phyloP scores from a whole-genome alignment of 1,284 basidiomycete species.

The Exsudoporus floridanus region DNA sequence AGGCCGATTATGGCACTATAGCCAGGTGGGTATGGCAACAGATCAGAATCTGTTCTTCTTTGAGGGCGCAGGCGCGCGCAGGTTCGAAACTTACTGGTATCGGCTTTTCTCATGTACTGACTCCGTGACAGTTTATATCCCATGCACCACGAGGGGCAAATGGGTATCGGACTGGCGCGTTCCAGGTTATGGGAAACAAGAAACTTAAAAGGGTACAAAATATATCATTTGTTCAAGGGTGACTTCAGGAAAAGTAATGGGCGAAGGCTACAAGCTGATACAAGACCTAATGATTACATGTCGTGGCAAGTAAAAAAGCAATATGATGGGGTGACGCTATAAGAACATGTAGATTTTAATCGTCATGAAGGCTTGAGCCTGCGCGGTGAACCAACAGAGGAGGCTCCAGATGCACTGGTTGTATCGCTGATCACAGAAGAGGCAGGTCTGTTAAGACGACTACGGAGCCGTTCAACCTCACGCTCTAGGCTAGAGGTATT shows the following conservation, averaged over 20 bases:
- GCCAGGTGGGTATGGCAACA: no score
- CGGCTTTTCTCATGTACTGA: no score
- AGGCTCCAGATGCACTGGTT: slow-evolving; percentile 20
- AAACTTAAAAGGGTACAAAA: neutral
- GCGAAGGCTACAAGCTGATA: slow-evolving; percentile 26
- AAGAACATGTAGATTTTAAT: neutral
- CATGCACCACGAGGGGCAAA: no score
- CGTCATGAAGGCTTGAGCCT: slow-evolving; percentile 27
- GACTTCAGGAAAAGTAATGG: slow-evolving; percentile 1
- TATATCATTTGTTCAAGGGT: neutral
- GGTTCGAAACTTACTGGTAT: no score
- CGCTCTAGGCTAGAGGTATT: slow-evolving; percentile 53
- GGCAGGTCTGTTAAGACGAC: slow-evolving; percentile 54
- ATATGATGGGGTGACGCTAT: neutral
- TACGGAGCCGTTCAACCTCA: slow-evolving; percentile 68
- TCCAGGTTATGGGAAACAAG: neutral
- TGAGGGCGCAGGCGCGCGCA: no score
- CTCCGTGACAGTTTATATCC: no score
- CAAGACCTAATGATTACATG: slow-evolving; percentile 19
- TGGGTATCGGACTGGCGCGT: no score
- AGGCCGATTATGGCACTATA: no score
- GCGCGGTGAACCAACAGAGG: slow-evolving; percentile 36
- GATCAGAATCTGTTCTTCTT: no score
- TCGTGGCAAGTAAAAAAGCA: neutral
- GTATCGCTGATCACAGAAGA: slow-evolving; percentile 32